Percentiles rank a stretch among this genome's conserved stretches.
phyloP scores from a whole-genome alignment of 352 stramenopile species.

The Globisporangium middletonii region DNA sequence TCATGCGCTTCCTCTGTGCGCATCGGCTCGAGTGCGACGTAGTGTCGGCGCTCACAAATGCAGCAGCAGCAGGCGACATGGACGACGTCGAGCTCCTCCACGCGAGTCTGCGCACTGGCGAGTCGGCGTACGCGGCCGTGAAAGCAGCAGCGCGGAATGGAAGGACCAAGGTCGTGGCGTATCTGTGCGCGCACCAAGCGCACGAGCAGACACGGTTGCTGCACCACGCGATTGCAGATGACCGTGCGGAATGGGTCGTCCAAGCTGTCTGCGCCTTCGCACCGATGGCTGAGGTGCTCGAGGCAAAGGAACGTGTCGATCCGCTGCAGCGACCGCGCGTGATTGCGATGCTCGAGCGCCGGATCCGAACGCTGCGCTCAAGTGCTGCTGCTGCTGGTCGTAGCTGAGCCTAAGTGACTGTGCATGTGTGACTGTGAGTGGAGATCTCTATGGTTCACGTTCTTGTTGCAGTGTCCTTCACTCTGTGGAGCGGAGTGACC shows the following conservation, averaged over 20 bases:
- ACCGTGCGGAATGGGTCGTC: neutral
- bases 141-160: neutral
- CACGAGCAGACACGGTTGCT: neutral
- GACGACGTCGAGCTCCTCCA: neutral
- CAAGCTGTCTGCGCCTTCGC: neutral
- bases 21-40: neutral
- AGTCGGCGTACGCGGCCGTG: neutral
- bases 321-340: neutral
- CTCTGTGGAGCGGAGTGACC: too few species aligned
- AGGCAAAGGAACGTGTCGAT: neutral
- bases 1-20: conserved; percentile 1
- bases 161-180: neutral
- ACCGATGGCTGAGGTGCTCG: neutral
- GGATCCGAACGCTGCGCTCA: neutral
- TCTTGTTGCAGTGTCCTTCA: too few species aligned
- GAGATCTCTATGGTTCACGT: too few species aligned
- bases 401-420: too few species aligned
- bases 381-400: neutral
- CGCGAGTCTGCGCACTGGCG: neutral
- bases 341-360: neutral
- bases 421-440: too few species aligned
- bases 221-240: neutral
- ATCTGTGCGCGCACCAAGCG: neutral
- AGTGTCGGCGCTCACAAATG: neutral
- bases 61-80: neutral